These are phyloP conservation scores for Chlorella ohadii DNA, from an alignment of 139 green algal genomes.

Conservation along the genomic window DNA sequence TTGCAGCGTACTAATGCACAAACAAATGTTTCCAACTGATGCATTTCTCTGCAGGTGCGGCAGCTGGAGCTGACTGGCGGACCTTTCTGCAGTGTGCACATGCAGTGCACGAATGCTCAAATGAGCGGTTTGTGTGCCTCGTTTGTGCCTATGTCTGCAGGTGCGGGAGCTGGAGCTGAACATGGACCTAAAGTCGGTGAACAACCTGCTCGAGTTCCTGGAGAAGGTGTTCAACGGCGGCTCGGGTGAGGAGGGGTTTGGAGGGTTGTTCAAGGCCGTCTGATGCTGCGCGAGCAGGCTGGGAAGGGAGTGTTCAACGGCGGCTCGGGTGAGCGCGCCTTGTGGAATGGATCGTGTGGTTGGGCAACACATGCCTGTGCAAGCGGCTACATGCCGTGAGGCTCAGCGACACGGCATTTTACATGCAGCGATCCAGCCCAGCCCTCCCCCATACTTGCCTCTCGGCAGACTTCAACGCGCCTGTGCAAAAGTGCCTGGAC, in stretches of 20 bases:
- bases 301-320: slow-evolving; percentile 89
- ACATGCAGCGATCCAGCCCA: too few species aligned
- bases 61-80: too few species aligned
- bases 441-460: neutral
- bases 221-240: slow-evolving; percentile 91
- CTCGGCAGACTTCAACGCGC: slow-evolving; percentile 85
- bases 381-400: too few species aligned
- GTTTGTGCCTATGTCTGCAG: slow-evolving; percentile 27
- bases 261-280: neutral
- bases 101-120: too few species aligned
- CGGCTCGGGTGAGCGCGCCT: slow-evolving; percentile 47
- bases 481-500: slow-evolving; percentile 77
- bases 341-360: too few species aligned
- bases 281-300: slow-evolving; percentile 63
- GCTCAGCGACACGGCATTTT: too few species aligned
- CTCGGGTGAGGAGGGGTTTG: slow-evolving; percentile 14
- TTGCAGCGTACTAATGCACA: too few species aligned
- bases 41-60: too few species aligned
- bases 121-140: too few species aligned
- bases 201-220: slow-evolving; percentile 88
- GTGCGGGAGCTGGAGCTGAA: slow-evolving; percentile 86
- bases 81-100: too few species aligned
- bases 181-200: slow-evolving; percentile 71
- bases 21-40: too few species aligned
- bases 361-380: too few species aligned